A percentile compares a stretch with the other conserved stretches of the same genome.
These are phyloP conservation scores for Diaporthe aspalathi DNA, from an alignment of 2,329 filamentous ascomycete genomes.

Conservation along the genomic window DNA sequence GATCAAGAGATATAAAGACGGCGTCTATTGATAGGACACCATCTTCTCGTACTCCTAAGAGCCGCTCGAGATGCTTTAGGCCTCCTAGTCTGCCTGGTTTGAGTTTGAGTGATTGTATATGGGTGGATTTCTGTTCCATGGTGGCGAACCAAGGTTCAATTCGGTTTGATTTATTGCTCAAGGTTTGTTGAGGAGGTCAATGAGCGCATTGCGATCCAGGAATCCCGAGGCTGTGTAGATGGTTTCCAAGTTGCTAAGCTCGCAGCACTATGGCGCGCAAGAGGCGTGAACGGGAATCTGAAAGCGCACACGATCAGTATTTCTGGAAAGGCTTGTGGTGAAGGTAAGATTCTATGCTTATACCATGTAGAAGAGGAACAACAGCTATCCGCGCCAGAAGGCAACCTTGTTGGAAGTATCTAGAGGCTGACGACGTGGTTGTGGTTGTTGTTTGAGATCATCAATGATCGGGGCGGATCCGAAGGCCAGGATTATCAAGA, in stretches of 20 bases:
- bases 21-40: slow-evolving; percentile 24
- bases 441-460: too few species aligned
- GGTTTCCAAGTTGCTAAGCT: neutral
- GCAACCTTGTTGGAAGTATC: too few species aligned
- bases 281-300: too few species aligned
- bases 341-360: too few species aligned
- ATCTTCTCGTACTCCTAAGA: slow-evolving; percentile 31
- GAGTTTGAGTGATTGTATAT: neutral
- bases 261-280: too few species aligned
- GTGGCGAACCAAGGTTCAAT: neutral
- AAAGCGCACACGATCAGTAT: too few species aligned
- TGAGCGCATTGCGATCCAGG: neutral
- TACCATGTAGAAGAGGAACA: too few species aligned
- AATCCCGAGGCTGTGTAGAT: neutral
- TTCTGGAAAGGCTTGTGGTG: too few species aligned
- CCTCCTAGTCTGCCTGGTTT: neutral
- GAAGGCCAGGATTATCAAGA: too few species aligned
- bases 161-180: neutral
- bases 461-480: too few species aligned
- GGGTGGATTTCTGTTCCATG: neutral
- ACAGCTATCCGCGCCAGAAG: too few species aligned
- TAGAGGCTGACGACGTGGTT: too few species aligned
- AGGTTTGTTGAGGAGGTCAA: neutral
- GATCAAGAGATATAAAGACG: slow-evolving; percentile 32
- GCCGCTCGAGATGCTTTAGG: slow-evolving; percentile 32